Percentiles rank a stretch among this genome's conserved stretches.
phyloP scores from a whole-genome alignment of 352 stramenopile genomes.

The Albugo laibachii region DNA sequence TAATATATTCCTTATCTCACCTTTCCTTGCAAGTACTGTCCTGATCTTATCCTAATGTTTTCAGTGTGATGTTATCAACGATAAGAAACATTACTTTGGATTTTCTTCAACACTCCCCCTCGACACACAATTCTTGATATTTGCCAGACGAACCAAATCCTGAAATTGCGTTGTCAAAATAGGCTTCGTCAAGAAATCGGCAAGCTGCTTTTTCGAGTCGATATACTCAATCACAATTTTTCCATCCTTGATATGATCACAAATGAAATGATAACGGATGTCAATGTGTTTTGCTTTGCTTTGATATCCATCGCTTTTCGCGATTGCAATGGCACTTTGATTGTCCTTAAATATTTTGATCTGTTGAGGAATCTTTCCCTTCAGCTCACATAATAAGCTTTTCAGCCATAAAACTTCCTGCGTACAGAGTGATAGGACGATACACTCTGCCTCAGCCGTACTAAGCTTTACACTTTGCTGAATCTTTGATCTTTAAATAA shows the following conservation, averaged over 20 bases:
- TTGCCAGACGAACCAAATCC: not conserved
- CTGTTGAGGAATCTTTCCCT: slow-evolving; percentile 4
- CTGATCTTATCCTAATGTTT: too few species aligned
- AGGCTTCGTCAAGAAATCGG: not conserved
- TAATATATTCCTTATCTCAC: too few species aligned
- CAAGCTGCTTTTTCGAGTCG: not conserved
- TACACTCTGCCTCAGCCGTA: not conserved
- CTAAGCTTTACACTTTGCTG: not conserved
- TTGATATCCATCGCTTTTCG: not conserved
- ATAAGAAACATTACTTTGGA: too few species aligned
- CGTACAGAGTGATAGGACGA: not conserved
- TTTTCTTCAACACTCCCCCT: too few species aligned
- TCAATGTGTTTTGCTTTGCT: not conserved
- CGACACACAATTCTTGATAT: too few species aligned
- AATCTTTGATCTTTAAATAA: not conserved
- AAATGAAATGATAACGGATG: slow-evolving; percentile 2
- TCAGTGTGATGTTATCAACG: too few species aligned
- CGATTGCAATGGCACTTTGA: not conserved
- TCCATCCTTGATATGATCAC: not conserved
- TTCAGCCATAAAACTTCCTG: not conserved
- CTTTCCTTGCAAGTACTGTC: too few species aligned
- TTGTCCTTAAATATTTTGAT: too few species aligned
- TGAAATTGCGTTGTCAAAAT: not conserved
- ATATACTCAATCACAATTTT: not conserved
- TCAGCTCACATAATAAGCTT: too few species aligned